Evolutionary conservation across 352 stramenopile genomes (phyloP), one percentile per base, ranked within the genome.

Genomic region (Phytophthora foliorum): DNA sequence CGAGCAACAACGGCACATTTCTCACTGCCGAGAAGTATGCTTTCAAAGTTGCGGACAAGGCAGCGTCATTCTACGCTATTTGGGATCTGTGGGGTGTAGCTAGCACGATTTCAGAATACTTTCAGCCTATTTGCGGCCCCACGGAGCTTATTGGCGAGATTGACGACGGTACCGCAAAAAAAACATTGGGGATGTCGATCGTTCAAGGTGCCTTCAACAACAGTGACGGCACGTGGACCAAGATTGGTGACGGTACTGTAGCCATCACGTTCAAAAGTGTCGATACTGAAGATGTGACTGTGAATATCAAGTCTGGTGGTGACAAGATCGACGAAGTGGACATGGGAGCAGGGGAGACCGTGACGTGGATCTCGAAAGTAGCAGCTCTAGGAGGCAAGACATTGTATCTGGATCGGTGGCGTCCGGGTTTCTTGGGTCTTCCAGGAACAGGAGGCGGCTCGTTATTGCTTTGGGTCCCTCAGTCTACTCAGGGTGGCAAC

Each of bases 381-480:
- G 60, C 53, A 13, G 19, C 16, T 10, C 19, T 83, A 25, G 69
- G 57, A 50, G 72, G 77, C 19, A 83, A 80, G 19, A 83, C 75
- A 6, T 29, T 83, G 41, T 83, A 83, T 44, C 24, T 83, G 48
- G 60, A 83, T 71, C 72, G 75, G 7, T 79, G 75, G 72, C 75
- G 75, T 57, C 72, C 69, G 2, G 69, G 74, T 19, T 67, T 79
- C 34, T 21, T 80, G 10, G 72, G 61, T 11, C 17, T 83, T 29
- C 66, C 75, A 22, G 60, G 60, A 6, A 68, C 68, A 22, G 70
- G 63, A 54, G 75, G 75, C 1, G 75, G 75, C 1, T 82, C 75
- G 10, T 31, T 83, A 13, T 17, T 75, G n/a, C 32, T 81, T 24
- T 83, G 72, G 72, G 42, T 81, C 11, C 72, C 75, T 59, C 63